Evolutionary conservation across 2,329 filamentous ascomycete species (phyloP), one percentile per base, ranked within the genome.

Genomic region (Diaporthe helianthi): DNA sequence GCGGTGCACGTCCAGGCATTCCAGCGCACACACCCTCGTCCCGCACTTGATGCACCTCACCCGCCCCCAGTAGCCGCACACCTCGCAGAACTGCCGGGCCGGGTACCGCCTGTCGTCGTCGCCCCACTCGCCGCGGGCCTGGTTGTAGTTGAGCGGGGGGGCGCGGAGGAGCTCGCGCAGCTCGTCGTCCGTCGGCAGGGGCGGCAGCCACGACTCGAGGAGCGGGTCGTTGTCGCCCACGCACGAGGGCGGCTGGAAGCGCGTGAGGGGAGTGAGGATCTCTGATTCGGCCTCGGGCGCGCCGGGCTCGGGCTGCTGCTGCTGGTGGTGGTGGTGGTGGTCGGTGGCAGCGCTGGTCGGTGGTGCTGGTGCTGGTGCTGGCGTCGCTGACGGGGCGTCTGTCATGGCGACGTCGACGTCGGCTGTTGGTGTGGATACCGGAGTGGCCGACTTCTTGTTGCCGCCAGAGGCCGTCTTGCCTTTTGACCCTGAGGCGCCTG

Each of bases 31-130:
- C n/a, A 93, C 89, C 74, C 90, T 85, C 54, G 87, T 87, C n/a
- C 92, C 92, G 79, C 92, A 95, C 81, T 92, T 93, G 78, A 90
- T 86, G 80, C 92, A 95, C 78, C 86, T 87, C 54, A 93, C 89
- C 49, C 89, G 83, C 2, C 92, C 92, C 92, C 92, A 94, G 79
- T 94, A 94, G 17, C 92, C 92, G 76, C 92, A 95, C 38, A 93
- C 88, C 76, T 91, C 90, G 79, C 92, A 95, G 78, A 94, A 95
- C 44, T 83, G 81, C 74, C 54, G 79, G 10, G 49, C 29, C 46
- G 44, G 60, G 53, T 71, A 66, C 17, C 44, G 63, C 54, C 70
- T 67, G 51, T 78, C 81, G 46, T 80, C 80, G 10, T 78, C 77
- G n/a, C 74, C 75, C 81, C 81, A 85, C 33, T 73, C 76, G 2